These are phyloP conservation scores for Trichoderma sp. DNA, from an alignment of 2,329 filamentous ascomycete genomes.

Conservation along the genomic window DNA sequence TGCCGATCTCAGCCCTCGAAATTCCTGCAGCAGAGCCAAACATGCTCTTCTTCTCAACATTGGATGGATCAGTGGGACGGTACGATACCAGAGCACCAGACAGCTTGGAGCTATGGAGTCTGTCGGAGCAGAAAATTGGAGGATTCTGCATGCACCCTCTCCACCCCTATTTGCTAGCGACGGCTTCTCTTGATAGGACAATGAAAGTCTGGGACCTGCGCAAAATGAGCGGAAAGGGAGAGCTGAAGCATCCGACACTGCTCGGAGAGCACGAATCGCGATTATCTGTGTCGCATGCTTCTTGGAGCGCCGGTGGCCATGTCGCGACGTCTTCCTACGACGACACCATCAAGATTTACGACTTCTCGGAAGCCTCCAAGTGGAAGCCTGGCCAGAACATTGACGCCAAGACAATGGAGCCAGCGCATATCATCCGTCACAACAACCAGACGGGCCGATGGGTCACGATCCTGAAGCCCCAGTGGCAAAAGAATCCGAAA, in stretches of 20 bases:
- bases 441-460: conserved; percentile 96
- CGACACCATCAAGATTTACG: conserved; percentile 90
- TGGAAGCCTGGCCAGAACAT: conserved; percentile 65
- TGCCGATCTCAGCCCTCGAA: conserved; percentile 82
- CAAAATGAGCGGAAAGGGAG: conserved; percentile 68
- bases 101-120: conserved; percentile 66
- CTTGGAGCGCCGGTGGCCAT: conserved; percentile 82
- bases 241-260: conserved; percentile 64
- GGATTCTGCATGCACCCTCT: conserved; percentile 84
- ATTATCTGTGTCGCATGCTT: conserved; percentile 87
- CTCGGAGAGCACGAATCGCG: conserved; percentile 81
- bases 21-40: conserved; percentile 72
- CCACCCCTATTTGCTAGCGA: conserved; percentile 80
- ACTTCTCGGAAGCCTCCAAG: conserved; percentile 63
- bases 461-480: conserved; percentile 80
- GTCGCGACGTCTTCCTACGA: conserved; percentile 93
- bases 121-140: conserved; percentile 93
- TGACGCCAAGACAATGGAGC: conserved; percentile 65
- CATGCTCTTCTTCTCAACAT: conserved; percentile 81
- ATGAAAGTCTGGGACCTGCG: conserved; percentile 92
- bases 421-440: conserved; percentile 70
- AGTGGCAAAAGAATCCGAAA: conserved; percentile 82
- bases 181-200: conserved; percentile 85
- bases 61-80: conserved; percentile 77
- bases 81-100: conserved; percentile 71